phyloP scores from a whole-genome alignment of 2,329 filamentous ascomycete species.

The Thelonectria olida region DNA sequence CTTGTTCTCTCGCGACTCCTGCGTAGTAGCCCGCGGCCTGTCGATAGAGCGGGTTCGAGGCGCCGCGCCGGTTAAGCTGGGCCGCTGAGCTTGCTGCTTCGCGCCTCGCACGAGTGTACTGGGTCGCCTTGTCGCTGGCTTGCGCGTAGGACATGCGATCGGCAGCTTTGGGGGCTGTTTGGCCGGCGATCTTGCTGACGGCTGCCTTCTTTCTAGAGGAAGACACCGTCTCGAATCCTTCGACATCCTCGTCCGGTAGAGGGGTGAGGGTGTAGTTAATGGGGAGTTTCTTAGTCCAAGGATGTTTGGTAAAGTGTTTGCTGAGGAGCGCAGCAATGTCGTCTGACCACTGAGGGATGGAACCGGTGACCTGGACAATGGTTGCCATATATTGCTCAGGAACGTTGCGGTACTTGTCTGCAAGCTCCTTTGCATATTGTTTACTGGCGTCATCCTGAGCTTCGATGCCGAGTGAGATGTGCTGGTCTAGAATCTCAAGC shows the following conservation, averaged over 20 bases:
- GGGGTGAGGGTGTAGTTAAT: constrained; percentile 52
- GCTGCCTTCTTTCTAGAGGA: constrained; percentile 19
- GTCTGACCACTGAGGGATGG: constrained; percentile 45
- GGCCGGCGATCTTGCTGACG: constrained; percentile 13
- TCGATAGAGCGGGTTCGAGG: constrained; percentile 77
- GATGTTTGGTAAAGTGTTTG: constrained; percentile 52
- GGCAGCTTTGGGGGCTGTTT: constrained; percentile 7
- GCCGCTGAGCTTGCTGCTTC: constrained; percentile 50
- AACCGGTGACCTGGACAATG: constrained; percentile 52
- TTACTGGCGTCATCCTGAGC: constrained; percentile 43
- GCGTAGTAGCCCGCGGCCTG: constrained; percentile 82
- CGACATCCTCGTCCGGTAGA: constrained; percentile 45
- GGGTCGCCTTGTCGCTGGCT: constrained; percentile 40
- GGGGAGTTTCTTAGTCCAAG: constrained; percentile 47
- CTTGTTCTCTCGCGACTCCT: constrained; percentile 72
- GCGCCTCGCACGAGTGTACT: constrained; percentile 42
- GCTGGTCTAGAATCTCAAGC: constrained; percentile 54
- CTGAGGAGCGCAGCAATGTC: constrained; percentile 54
- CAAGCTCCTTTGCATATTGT: constrained; percentile 45
- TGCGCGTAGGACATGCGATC: constrained; percentile 37
- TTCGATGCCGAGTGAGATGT: constrained; percentile 49
- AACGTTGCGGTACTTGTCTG: constrained; percentile 51
- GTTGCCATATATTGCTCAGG: constrained; percentile 54
- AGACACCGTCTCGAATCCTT: constrained; percentile 33
- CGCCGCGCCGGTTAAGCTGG: constrained; percentile 57